Conservation (phyloP, 805 yeast genomes). For the Kodamaea restingae region DNA sequence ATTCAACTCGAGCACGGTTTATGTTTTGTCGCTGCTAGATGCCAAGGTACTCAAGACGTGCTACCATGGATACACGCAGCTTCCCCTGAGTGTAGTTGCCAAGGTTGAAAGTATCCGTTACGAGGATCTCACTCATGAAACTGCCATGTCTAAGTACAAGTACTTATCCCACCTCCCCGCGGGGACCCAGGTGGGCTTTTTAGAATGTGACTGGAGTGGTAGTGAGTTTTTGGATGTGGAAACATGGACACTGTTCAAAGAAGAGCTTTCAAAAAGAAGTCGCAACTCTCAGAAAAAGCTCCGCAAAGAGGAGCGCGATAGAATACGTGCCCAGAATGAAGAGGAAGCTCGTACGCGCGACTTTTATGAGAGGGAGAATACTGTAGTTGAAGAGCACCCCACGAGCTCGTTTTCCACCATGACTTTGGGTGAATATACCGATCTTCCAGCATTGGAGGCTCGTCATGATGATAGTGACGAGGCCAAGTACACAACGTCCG, state of each 20-base stretch:
- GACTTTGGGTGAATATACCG: slow-evolving; percentile 35
- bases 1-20: slow-evolving; percentile 58
- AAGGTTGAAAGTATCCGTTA: slow-evolving; percentile 66
- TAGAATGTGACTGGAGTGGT: slow-evolving; percentile 78
- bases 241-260: slow-evolving; percentile 44
- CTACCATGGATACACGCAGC: slow-evolving; percentile 52
- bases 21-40: slow-evolving; percentile 74
- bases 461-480: slow-evolving; percentile 11
- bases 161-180: slow-evolving; percentile 77
- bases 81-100: slow-evolving; percentile 64
- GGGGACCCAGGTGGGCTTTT: slow-evolving; percentile 78
- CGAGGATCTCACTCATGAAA: slow-evolving; percentile 61
- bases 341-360: slow-evolving; percentile 56
- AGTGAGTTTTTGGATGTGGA: slow-evolving; percentile 30
- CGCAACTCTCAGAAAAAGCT: slow-evolving; percentile 46
- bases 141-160: slow-evolving; percentile 57
- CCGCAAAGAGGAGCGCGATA: slow-evolving; percentile 58
- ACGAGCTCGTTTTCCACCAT: slow-evolving; percentile 6
- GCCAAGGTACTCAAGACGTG: slow-evolving; percentile 63
- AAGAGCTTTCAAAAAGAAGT: slow-evolving; percentile 56
- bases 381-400: slow-evolving; percentile 12
- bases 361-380: slow-evolving; percentile 58
- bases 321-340: slow-evolving; percentile 50
- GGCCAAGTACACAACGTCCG: slow-evolving; percentile 43
- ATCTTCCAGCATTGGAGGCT: slow-evolving; percentile 26